Base-by-base conservation (phyloP, 2,329 filamentous ascomycete species). In the Pestalotiopsis sp. region DNA sequence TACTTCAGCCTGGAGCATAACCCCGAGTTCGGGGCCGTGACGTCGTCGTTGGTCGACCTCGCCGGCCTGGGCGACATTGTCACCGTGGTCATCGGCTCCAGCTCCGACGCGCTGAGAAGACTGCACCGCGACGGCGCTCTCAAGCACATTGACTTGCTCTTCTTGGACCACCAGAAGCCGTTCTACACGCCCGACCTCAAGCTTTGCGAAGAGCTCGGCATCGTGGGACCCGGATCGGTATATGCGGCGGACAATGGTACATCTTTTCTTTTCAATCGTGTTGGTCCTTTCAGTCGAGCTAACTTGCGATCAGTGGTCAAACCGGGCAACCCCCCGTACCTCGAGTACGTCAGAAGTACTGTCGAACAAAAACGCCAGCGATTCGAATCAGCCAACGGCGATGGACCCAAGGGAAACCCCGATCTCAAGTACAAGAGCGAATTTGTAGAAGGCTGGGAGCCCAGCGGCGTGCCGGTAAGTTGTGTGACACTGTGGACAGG, bases 111-210 rank as follows among this genome's bases (percentile, higher is more conserved):
- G 0, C 83, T 95, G 61, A 84, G 85, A 63, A 85, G 88, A 4
- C 82, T 95, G 4, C 84, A 89, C 71, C 74, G 81, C 1, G 78
- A 83, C 3, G 89, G 89, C 0, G 74, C 77, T 4, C 77, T 94
- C 27, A 79, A 83, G 27, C 84, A 86, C 61, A 88, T 94, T 69
- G 92, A 94, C 73, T 80, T 95, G 52, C 83, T 94, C 78, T 95
- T 96, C 78, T 81, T 96, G 45, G 94, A 96, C 75, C 93, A 96
- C 78, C 91, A 91, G 80, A 95, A 95, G 79, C 91, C 91, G 0
- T 87, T 90, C 0, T 96, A 95, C 77, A 88, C 87, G 0, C 85
- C 87, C 0, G 94, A 96, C 74, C 79, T 95, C 70, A 94, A 94
- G 80, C 85, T 94, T 0, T 93, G 91, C 76, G 93, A 96, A 81